A percentile compares a stretch with the other conserved stretches of the same genome.
Conservation (phyloP, 805 yeast species). For the Saccharomyces kudriavzevii region DNA sequence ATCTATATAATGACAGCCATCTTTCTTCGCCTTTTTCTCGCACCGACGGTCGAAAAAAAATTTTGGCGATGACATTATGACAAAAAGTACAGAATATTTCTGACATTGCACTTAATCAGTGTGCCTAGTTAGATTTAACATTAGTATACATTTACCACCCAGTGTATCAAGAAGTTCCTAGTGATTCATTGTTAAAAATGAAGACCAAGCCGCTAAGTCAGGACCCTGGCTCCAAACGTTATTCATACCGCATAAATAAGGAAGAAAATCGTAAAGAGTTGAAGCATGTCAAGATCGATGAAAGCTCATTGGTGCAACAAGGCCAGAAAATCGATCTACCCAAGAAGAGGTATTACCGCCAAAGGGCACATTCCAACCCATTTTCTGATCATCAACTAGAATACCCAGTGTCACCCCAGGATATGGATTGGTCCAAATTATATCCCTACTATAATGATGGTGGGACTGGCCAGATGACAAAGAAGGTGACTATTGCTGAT, state of each 20-base stretch:
- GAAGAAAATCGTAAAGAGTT: constrained; percentile 40
- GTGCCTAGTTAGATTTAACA: neutral
- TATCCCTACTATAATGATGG: constrained; percentile 56
- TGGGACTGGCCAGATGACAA: constrained; percentile 34
- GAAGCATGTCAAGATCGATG: constrained; percentile 41
- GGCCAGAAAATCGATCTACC: constrained; percentile 47
- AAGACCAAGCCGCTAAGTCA: constrained; percentile 18
- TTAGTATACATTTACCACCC: neutral
- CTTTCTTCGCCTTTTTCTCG: neutral
- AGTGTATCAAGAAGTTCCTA: neutral
- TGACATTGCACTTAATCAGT: neutral
- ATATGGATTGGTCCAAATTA: constrained; percentile 78
- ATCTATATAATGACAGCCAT: neutral
- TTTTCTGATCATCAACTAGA: constrained; percentile 90
- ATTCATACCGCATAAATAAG: constrained; percentile 38
- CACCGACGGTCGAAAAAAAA: neutral
- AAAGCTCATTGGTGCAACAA: constrained; percentile 13
- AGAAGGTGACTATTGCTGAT: constrained; percentile 80
- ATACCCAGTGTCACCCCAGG: constrained; percentile 72
- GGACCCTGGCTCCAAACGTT: constrained; percentile 31
- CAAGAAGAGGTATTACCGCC: constrained; percentile 81
- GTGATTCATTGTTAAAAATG: constrained; percentile 6
- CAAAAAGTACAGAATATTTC: neutral
- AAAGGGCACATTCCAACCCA: constrained; percentile 96
- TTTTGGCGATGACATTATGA: neutral